Conservation (phyloP, 2,329 filamentous ascomycete genomes). For the Trichoderma sp. region DNA sequence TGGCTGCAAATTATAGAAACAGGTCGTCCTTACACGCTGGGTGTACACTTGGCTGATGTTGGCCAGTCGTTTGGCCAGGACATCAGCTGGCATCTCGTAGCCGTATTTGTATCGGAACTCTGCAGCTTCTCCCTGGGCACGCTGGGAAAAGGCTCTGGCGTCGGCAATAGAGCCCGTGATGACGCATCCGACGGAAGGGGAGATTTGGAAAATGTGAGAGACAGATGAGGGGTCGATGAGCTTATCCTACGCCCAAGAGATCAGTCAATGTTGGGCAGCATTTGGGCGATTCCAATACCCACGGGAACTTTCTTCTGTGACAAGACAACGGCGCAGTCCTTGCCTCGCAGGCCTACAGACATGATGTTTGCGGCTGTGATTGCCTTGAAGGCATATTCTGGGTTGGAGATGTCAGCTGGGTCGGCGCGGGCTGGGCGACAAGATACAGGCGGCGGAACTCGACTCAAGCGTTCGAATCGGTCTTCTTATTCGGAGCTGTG, state of each 20-base stretch:
- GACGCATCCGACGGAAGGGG: constrained; percentile 92
- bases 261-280: constrained; percentile 27
- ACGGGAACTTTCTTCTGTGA: constrained; percentile 99
- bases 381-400: constrained; percentile 99
- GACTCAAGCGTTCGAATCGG: constrained; percentile 4
- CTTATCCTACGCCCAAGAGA: constrained; percentile 72
- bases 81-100: constrained; percentile 99
- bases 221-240: constrained; percentile 97
- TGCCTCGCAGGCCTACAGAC: constrained; percentile 91
- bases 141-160: constrained; percentile 87
- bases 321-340: constrained; percentile 94
- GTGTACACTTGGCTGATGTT: constrained; percentile 99
- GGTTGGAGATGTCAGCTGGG: constrained; percentile 32
- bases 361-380: constrained; percentile 99
- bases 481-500: constrained; percentile 14
- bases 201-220: constrained; percentile 96
- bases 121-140: constrained; percentile 91
- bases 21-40: constrained; percentile 67
- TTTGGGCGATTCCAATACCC: constrained; percentile 46
- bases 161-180: constrained; percentile 99
- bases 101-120: constrained; percentile 99
- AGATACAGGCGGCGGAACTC: neutral
- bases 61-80: constrained; percentile 90
- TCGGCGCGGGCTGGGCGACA: neutral
- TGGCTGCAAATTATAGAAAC: neutral